These are phyloP conservation scores for Cyberlindnera suaveolens DNA, from an alignment of 805 yeast genomes.

Conservation along the genomic window DNA sequence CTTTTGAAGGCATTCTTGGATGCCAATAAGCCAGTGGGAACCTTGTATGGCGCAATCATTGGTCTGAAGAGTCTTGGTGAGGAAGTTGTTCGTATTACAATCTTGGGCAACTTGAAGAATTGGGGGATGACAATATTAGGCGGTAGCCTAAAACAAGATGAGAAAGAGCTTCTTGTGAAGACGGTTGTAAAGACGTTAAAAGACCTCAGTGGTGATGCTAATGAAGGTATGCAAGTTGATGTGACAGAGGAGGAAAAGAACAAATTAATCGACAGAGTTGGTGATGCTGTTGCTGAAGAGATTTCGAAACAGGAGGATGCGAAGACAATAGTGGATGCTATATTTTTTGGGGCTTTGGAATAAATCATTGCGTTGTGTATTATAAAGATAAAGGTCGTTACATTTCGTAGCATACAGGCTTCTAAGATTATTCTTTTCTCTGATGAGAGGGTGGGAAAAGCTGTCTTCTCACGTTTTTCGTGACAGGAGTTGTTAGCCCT, in stretches of 20 bases:
- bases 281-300: constrained; percentile 46
- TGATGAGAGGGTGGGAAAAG: constrained; percentile 28
- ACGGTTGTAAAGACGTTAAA: constrained; percentile 51
- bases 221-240: constrained; percentile 32
- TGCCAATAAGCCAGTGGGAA: constrained; percentile 74
- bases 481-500: constrained; percentile 16
- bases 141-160: constrained; percentile 29
- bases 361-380: background rate
- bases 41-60: constrained; percentile 85
- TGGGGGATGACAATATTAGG: constrained; percentile 66
- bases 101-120: constrained; percentile 75
- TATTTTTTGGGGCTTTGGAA: constrained; percentile 62
- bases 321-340: constrained; percentile 48
- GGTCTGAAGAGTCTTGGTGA: constrained; percentile 82
- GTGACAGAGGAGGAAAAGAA: constrained; percentile 29
- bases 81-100: constrained; percentile 78
- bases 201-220: constrained; percentile 31
- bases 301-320: constrained; percentile 44
- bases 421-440: background rate
- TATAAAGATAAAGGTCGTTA: background rate
- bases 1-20: constrained; percentile 86
- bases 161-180: constrained; percentile 41
- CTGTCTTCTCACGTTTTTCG: constrained; percentile 26
- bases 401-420: background rate
- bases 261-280: constrained; percentile 54